Conservation (phyloP, 2,329 filamentous ascomycete genomes). For the Diaporthe citriasiana region DNA sequence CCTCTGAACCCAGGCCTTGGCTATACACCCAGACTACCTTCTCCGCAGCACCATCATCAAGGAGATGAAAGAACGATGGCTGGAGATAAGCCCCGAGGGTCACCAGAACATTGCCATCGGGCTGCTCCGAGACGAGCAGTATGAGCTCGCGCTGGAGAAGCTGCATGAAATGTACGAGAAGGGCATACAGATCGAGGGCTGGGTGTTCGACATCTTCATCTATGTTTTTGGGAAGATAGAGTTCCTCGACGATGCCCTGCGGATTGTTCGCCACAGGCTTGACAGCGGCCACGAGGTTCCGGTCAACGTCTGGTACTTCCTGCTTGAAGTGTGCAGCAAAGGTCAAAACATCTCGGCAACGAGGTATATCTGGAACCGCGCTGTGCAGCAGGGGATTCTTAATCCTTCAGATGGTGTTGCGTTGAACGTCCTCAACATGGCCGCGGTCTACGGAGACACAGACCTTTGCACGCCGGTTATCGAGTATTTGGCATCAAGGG, state of each 20-base stretch:
- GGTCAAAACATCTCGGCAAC: conserved; percentile 75
- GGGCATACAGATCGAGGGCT: conserved; percentile 70
- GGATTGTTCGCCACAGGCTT: conserved; percentile 73
- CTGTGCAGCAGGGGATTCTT: conserved; percentile 60
- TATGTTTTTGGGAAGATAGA: conserved; percentile 79
- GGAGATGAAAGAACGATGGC: conserved; percentile 82
- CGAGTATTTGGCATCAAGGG: conserved; percentile 71
- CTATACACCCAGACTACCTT: conserved; percentile 88
- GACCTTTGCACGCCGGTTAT: conserved; percentile 80
- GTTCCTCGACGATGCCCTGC: conserved; percentile 83
- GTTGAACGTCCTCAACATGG: conserved; percentile 77
- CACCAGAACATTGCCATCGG: conserved; percentile 79
- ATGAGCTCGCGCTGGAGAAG: conserved; percentile 82
- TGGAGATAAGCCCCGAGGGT: conserved; percentile 71
- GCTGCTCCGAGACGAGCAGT: conserved; percentile 83
- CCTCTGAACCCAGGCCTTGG: conserved; percentile 68
- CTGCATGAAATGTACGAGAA: conserved; percentile 76
- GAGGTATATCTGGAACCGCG: conserved; percentile 77
- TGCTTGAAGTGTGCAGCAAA: conserved; percentile 82
- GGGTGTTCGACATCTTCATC: conserved; percentile 85
- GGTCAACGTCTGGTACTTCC: conserved; percentile 74
- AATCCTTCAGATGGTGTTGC: conserved; percentile 51
- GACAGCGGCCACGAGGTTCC: conserved; percentile 53
- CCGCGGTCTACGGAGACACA: conserved; percentile 77
- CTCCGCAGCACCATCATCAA: conserved; percentile 79